Conservation (phyloP, 2,329 filamentous ascomycete genomes). For the Arthrobotrys megalospora region DNA sequence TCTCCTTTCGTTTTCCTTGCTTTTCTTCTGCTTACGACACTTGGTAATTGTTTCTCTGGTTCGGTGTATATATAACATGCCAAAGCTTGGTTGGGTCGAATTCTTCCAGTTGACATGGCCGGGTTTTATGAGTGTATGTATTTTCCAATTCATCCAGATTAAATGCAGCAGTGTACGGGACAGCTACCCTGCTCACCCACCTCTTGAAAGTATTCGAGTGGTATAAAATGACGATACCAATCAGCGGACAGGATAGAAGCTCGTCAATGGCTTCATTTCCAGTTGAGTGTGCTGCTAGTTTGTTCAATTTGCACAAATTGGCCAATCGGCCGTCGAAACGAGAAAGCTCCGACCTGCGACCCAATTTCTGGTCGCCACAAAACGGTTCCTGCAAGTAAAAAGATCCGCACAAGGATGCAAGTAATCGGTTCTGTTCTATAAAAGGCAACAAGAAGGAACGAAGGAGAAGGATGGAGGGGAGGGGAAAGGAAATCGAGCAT, state of each 20-base stretch:
- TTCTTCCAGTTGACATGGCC: slow-evolving; percentile 8
- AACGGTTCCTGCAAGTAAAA: not conserved
- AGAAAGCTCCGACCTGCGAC: slow-evolving; percentile 54
- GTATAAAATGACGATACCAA: not conserved
- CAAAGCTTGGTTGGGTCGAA: slow-evolving; percentile 29
- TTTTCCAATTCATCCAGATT: slow-evolving; percentile 26
- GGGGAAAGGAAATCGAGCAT: not conserved
- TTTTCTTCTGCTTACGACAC: slow-evolving; percentile 26
- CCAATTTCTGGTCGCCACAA: slow-evolving; percentile 24
- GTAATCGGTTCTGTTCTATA: slow-evolving; percentile 9
- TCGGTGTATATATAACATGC: slow-evolving; percentile 20
- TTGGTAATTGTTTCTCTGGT: slow-evolving; percentile 47
- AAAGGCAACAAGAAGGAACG: slow-evolving; percentile 1
- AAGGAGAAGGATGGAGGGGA: not conserved
- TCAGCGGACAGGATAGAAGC: not conserved
- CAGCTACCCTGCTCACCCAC: too few species aligned
- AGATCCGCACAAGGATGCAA: slow-evolving; percentile 28
- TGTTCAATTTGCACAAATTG: slow-evolving; percentile 6
- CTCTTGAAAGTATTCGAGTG: not conserved
- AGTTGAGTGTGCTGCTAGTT: slow-evolving; percentile 11
- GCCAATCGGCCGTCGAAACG: slow-evolving; percentile 26
- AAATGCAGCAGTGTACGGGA: slow-evolving; percentile 5
- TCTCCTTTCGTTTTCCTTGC: not conserved
- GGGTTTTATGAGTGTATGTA: slow-evolving; percentile 10
- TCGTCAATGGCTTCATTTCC: not conserved